phyloP scores from a whole-genome alignment of 129 eudicot species.

The Chrysanthemum makinoi region DNA sequence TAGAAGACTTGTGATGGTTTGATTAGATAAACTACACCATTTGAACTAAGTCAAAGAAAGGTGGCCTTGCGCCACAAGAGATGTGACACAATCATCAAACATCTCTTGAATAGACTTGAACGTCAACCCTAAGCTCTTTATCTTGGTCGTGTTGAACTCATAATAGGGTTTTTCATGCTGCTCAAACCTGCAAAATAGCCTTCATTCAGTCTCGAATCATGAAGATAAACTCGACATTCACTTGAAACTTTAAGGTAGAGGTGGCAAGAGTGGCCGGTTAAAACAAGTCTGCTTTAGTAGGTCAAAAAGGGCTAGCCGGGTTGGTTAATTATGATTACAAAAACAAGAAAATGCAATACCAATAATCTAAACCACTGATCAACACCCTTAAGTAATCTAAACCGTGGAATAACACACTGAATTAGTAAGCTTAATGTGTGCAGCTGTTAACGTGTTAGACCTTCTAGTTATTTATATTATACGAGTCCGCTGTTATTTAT shows the following conservation, averaged over 20 bases:
- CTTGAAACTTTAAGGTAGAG: too few relatives aligned
- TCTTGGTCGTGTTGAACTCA: constrained; percentile 50
- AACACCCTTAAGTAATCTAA: not conserved
- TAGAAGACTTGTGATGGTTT: constrained; percentile 12
- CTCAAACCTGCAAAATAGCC: constrained; percentile 47
- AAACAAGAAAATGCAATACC: too few relatives aligned
- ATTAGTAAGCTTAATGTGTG: not conserved
- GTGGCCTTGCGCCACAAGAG: constrained; percentile 65
- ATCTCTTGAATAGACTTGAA: constrained; percentile 81
- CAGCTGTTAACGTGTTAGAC: not conserved
- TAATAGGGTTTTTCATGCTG: constrained; percentile 66
- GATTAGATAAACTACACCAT: not conserved
- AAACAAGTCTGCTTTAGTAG: too few relatives aligned
- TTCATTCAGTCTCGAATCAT: not conserved
- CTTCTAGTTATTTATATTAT: not conserved
- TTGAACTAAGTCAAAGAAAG: constrained; percentile 37
- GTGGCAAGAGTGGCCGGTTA: too few relatives aligned
- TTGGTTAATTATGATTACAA: too few relatives aligned
- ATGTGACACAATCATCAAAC: constrained; percentile 77
- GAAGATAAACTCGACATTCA: too few relatives aligned
- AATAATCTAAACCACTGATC: too few relatives aligned
- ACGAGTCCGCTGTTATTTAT: too few relatives aligned
- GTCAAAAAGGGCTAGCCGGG: too few relatives aligned
- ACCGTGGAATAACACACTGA: not conserved
- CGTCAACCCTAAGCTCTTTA: constrained; percentile 64